Base-by-base conservation (phyloP, 2,329 filamentous ascomycete genomes). In the Ploettnerulaceae sp. region DNA sequence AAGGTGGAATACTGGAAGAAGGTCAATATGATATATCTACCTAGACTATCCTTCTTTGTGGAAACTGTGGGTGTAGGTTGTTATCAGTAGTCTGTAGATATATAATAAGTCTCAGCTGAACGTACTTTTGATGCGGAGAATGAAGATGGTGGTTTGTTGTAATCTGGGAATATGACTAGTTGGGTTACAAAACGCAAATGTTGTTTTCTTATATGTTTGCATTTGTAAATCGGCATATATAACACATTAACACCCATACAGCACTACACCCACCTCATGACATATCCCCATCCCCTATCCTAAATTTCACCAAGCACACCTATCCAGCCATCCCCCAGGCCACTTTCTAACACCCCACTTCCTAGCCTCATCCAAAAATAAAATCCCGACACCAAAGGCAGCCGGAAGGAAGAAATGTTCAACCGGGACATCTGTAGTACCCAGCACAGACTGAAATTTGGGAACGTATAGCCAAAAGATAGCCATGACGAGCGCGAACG, bases 391-490 rank as follows among this genome's bases (percentile, higher is more conserved):
- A 0, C 86, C 86, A 64, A 89, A 89, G 0, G 80, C 75, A 61
- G 85, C 80, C 0, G 86, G 86, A 39, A 91, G 61, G 63, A 91
- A 89, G 77, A 82, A 91, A 60, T 89, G 72, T 64, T 85, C 84
- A 0, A 81, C 78, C 0, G 85, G 83, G 0, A 90, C 79, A 0
- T 67, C 61, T 0, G 77, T 73, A 0, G 84, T 89, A 14, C 66
- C 74, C 1, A 89, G 67, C 1, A 77, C 71, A 1, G 63, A 60
- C 62, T 87, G 82, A 22, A 90, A 69, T 3, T 72, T 69, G 0
- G 82, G 82, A 1, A 85, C 76, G 59, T 90, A 89, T 11, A 77
- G 61, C 77, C 77, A 84, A 52, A 90, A 75, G 43, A 89, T 75
- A 5, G 80, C 81, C 66, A 90, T 82, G 15, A 72, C 69, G 7